Conservation (phyloP, 75 land plant genomes). For the Cryptomeria japonica region DNA sequence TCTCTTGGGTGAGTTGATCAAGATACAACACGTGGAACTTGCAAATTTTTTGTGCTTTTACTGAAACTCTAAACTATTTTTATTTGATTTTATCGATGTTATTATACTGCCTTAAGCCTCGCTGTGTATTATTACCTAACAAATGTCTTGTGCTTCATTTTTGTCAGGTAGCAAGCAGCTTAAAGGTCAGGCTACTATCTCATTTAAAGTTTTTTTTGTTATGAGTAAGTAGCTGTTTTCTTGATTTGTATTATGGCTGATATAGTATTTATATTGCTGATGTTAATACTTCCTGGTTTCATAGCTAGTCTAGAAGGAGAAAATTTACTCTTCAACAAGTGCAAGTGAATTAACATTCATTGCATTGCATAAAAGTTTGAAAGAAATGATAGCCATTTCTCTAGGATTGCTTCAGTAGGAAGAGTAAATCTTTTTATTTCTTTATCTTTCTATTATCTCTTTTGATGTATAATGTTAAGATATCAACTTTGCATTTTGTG, state of each 20-base stretch:
- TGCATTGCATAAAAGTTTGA: not conserved
- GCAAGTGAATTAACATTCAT: not conserved
- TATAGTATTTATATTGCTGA: not conserved
- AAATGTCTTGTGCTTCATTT: not conserved
- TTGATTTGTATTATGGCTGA: not conserved
- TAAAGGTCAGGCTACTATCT: conserved; percentile 11
- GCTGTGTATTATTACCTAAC: not conserved
- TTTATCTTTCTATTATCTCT: no score
- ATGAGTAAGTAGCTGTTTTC: not conserved
- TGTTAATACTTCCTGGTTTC: not conserved
- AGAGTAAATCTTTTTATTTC: not conserved
- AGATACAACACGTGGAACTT: not conserved
- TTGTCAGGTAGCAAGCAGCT: conserved; percentile 3
- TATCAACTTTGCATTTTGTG: not conserved
- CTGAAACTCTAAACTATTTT: not conserved
- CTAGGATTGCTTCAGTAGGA: not conserved
- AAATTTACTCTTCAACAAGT: not conserved
- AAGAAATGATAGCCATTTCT: not conserved
- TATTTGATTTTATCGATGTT: not conserved
- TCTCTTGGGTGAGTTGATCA: conserved; percentile 61
- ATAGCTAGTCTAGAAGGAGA: not conserved
- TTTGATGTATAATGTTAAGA: no score
- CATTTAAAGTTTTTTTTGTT: not conserved
- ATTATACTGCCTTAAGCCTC: not conserved
- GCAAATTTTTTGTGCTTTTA: not conserved